Conservation (phyloP, 805 yeast species). For the Candida takata region DNA sequence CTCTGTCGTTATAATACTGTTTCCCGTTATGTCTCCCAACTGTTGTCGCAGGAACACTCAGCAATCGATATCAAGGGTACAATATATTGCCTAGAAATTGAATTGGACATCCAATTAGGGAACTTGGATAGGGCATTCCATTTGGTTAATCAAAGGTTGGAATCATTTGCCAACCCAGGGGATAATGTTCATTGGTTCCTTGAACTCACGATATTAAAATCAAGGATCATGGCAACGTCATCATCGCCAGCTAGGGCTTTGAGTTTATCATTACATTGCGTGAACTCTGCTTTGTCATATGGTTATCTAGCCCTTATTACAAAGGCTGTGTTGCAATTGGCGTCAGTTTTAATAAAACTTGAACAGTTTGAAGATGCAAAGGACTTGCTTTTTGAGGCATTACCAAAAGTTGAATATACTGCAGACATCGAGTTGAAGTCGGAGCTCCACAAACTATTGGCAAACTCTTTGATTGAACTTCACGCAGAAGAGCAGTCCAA, state of each 20-base stretch:
- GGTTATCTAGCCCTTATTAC: slow-evolving; percentile 39
- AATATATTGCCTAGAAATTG: slow-evolving; percentile 19
- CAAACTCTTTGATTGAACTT: slow-evolving; percentile 22
- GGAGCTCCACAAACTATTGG: slow-evolving; percentile 28
- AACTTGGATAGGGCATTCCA: slow-evolving; percentile 18
- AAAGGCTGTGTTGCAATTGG: slow-evolving; percentile 41
- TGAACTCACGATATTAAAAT: slow-evolving; percentile 40
- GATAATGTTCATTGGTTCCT: slow-evolving; percentile 37
- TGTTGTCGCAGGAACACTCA: slow-evolving; percentile 18
- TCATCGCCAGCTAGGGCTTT: slow-evolving; percentile 44
- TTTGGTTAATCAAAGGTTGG: slow-evolving; percentile 13
- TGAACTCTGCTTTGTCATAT: slow-evolving; percentile 39
- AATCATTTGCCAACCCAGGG: slow-evolving; percentile 11
- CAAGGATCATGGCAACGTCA: slow-evolving; percentile 34
- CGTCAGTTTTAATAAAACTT: slow-evolving; percentile 36
- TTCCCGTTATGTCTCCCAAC: slow-evolving; percentile 16
- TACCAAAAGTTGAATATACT: slow-evolving; percentile 39
- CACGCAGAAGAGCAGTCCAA: slow-evolving; percentile 1
- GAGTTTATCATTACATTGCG: slow-evolving; percentile 41
- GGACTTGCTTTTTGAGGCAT: slow-evolving; percentile 30
- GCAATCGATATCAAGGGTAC: slow-evolving; percentile 27
- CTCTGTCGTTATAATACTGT: slow-evolving; percentile 22
- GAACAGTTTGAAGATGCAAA: slow-evolving; percentile 39
- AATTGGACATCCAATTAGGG: slow-evolving; percentile 18
- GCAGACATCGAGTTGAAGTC: slow-evolving; percentile 35